These are phyloP conservation scores for Thymus mandschuricus DNA, from an alignment of 257 asterid species.

Conservation along the genomic window DNA sequence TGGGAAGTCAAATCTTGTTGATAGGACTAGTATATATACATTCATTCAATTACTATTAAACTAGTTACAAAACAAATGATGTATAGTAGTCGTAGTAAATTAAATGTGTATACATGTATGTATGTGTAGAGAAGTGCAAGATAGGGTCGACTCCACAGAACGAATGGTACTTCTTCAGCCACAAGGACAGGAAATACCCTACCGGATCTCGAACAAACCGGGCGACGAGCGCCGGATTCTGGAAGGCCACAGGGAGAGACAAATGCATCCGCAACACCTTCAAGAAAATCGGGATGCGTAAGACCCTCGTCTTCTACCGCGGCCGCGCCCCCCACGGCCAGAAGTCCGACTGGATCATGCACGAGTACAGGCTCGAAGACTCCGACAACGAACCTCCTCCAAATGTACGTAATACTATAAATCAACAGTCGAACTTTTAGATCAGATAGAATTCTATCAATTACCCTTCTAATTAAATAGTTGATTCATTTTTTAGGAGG, in stretches of 20 bases:
- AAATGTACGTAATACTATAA: conserved; percentile 38
- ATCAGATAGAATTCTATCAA: no score
- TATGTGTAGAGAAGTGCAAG: conserved; percentile 62
- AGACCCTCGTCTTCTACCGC: conserved; percentile 85
- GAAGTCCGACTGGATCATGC: conserved; percentile 96
- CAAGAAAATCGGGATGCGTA: conserved; percentile 87
- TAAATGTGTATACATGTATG: background rate
- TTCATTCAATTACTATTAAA: no score
- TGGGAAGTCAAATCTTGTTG: no score
- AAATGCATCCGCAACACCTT: conserved; percentile 76
- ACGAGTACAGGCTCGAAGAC: conserved; percentile 81
- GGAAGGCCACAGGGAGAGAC: conserved; percentile 96
- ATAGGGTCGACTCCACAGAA: conserved; percentile 91
- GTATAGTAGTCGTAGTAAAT: no score
- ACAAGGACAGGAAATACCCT: conserved; percentile 92
- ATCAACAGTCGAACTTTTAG: no score
- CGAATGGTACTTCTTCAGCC: conserved; percentile 96
- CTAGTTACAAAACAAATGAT: no score
- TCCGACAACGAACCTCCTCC: conserved; percentile 46
- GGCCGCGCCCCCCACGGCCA: conserved; percentile 97
- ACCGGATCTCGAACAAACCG: conserved; percentile 87
- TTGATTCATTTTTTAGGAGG: conserved; percentile 51
- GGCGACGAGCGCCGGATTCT: conserved; percentile 87
- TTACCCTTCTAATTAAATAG: background rate
- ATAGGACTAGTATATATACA: no score